Evolutionary conservation across 768 basidiomycete species (phyloP).

Genomic region (Rubroboletus pulcherrimus): DNA sequence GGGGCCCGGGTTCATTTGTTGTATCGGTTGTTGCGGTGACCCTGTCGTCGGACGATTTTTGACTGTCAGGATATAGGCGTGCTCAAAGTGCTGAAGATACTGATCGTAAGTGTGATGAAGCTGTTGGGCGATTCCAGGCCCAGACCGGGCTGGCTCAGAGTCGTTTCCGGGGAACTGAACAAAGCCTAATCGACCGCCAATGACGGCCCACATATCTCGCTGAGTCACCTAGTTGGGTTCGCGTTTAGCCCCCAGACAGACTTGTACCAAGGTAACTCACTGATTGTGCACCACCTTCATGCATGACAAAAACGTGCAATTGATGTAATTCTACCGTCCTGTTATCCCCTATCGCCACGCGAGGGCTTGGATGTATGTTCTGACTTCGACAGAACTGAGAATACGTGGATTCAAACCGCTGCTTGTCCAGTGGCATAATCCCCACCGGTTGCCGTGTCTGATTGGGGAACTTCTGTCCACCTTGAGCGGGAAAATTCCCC

Average conservation of each 20-base stretch:
- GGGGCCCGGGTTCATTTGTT: conserved; percentile 12
- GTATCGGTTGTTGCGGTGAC: conserved; percentile 12
- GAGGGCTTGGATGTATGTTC: conserved; percentile 37
- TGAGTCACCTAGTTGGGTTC: conserved; percentile 42
- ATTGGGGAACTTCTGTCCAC: conserved; percentile 22
- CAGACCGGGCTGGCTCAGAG: conserved; percentile 56
- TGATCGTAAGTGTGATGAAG: conserved; percentile 59
- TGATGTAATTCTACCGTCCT: conserved; percentile 56
- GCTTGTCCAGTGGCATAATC: conserved; percentile 44
- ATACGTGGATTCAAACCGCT: conserved; percentile 50
- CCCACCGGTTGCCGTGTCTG: conserved; percentile 10
- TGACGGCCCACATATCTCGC: conserved; percentile 59
- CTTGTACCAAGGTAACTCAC: conserved; percentile 33
- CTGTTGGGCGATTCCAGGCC: conserved; percentile 58
- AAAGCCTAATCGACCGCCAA: conserved; percentile 66
- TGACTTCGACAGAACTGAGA: conserved; percentile 45
- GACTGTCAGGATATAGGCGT: conserved; percentile 45
- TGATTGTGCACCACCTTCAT: conserved; percentile 48
- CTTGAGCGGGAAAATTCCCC: conserved; percentile 22
- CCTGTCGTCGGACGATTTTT: conserved; percentile 15
- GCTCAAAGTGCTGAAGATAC: conserved; percentile 55
- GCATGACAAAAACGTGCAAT: conserved; percentile 57
- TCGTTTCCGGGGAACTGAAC: conserved; percentile 61
- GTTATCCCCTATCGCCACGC: conserved; percentile 47
- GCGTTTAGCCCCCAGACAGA: conserved; percentile 7